A percentile compares a stretch with the other conserved stretches of the same genome.
Conservation (phyloP, 306 rosid genomes). For the Quercus agrifolia region DNA sequence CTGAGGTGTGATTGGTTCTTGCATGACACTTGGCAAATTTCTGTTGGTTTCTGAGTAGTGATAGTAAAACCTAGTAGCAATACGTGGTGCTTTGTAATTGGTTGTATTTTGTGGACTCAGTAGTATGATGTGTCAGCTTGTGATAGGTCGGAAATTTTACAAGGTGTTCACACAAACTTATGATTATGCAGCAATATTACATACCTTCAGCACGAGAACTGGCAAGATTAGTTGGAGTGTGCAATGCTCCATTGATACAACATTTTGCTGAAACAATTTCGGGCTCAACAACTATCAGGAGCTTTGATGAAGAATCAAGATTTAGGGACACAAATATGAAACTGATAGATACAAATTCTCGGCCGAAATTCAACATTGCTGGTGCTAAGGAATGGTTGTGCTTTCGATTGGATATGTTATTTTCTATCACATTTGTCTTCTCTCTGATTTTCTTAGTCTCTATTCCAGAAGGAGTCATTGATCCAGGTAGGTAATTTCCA, state of each 20-base stretch:
- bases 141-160: too few species aligned
- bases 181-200: slow-evolving; percentile 64
- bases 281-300: slow-evolving; percentile 74
- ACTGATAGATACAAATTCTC: slow-evolving; percentile 60
- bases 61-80: too few species aligned
- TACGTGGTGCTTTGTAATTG: too few species aligned
- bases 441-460: slow-evolving; percentile 67
- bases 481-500: slow-evolving; percentile 55
- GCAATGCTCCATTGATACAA: slow-evolving; percentile 88
- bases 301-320: slow-evolving; percentile 77
- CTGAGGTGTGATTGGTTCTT: too few species aligned
- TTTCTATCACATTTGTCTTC: slow-evolving; percentile 58
- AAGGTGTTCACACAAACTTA: slow-evolving; percentile 5
- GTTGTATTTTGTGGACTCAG: too few species aligned
- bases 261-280: slow-evolving; percentile 83
- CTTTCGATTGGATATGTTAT: slow-evolving; percentile 71
- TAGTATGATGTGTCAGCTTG: too few species aligned
- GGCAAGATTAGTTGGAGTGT: slow-evolving; percentile 72
- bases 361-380: slow-evolving; percentile 58
- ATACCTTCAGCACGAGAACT: slow-evolving; percentile 76
- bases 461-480: slow-evolving; percentile 63
- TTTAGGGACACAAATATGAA: slow-evolving; percentile 68
- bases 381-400: slow-evolving; percentile 87
- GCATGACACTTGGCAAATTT: too few species aligned
- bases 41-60: too few species aligned